phyloP scores from a whole-genome alignment of 2,329 filamentous ascomycete species.

The Alternaria rosae region DNA sequence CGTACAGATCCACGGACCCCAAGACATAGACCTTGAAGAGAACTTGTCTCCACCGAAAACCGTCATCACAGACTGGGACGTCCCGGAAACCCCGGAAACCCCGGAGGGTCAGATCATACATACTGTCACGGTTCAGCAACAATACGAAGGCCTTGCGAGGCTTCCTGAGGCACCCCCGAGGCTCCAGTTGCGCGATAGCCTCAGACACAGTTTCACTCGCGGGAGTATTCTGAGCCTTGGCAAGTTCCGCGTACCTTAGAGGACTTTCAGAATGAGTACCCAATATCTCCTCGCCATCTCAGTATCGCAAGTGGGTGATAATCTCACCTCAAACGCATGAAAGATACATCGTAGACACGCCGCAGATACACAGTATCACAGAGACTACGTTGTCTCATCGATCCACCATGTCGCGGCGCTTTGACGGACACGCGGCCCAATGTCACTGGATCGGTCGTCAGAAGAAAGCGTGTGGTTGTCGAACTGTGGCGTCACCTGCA shows the following conservation, averaged over 20 bases:
- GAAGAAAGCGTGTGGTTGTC: too few relatives aligned
- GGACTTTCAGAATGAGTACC: neutral
- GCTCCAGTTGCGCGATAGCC: conserved; percentile 29
- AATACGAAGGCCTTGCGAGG: conserved; percentile 23
- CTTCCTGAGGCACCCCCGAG: conserved; percentile 18
- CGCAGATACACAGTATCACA: neutral
- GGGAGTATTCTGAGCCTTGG: conserved; percentile 26
- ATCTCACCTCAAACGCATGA: neutral
- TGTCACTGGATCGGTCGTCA: neutral
- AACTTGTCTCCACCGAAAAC: neutral
- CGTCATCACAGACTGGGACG: neutral
- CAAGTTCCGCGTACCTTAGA: conserved; percentile 8
- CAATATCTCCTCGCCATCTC: neutral
- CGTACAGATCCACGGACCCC: conserved; percentile 19
- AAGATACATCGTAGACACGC: neutral
- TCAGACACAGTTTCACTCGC: conserved; percentile 29
- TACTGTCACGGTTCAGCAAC: conserved; percentile 27
- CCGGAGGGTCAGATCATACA: conserved; percentile 23
- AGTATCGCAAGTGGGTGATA: neutral
- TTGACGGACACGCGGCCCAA: neutral
- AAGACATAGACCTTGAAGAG: neutral
- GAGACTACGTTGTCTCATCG: neutral
- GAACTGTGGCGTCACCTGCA: neutral
- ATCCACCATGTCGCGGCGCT: neutral
- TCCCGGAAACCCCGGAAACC: conserved; percentile 3